These are phyloP conservation scores for Hibiscus mutabilis DNA, from an alignment of 345 rosid species.

Conservation along the genomic window DNA sequence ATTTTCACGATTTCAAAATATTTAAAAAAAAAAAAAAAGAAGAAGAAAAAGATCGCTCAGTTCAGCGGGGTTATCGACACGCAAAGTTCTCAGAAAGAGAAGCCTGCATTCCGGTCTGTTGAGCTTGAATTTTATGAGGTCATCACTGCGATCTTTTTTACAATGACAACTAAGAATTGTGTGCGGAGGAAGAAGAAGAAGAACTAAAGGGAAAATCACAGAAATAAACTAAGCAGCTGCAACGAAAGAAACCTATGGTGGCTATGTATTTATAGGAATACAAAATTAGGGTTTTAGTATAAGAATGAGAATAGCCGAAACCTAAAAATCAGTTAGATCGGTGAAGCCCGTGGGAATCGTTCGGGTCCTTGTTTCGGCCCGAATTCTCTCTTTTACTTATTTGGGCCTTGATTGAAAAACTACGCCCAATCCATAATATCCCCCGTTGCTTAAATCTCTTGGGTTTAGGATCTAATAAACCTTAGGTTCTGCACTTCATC, in stretches of 20 bases:
- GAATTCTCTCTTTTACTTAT: neutral
- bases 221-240: neutral
- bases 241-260: neutral
- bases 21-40: neutral
- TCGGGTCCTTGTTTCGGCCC: neutral
- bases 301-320: neutral
- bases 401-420: neutral
- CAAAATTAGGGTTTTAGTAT: constrained; percentile 7
- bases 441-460: no score
- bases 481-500: no score
- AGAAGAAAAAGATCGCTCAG: constrained; percentile 40
- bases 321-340: neutral
- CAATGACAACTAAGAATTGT: no score
- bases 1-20: neutral
- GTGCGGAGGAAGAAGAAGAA: no score
- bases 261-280: neutral
- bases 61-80: constrained; percentile 83
- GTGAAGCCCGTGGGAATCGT: neutral
- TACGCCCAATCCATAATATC: neutral
- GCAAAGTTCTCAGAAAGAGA: constrained; percentile 43
- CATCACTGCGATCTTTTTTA: constrained; percentile 49
- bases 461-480: no score
- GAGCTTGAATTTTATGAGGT: constrained; percentile 85
- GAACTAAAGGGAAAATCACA: no score
- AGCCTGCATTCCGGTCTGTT: constrained; percentile 96